Base-by-base conservation (phyloP, 139 green algal genomes). In the Chlorella sp. region DNA sequence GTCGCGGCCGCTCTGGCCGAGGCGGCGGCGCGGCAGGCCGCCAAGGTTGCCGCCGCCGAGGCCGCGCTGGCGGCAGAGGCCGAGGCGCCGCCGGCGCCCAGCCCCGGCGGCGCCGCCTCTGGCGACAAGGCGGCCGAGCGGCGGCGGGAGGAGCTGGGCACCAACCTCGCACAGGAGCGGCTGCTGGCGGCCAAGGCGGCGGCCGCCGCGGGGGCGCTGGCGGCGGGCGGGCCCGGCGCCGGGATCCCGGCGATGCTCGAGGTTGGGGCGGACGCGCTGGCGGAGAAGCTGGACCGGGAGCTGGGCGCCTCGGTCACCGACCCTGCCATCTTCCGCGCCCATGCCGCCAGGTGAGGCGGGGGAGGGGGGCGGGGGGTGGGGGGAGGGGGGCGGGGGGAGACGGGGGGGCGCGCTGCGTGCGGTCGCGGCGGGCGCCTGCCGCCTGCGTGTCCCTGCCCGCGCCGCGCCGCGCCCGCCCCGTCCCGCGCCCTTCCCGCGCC, bases 321-420 rank as follows among this genome's bases (percentile, higher is more conserved):
- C 82, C 76, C 79, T 1, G 69, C 81, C 19, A 95, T 99, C 48
- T 98, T 93, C 81, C 61, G 82, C 46, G 78, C 77, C 2, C 95
- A 99, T 80, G 95, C 94, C 33, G 88, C 88, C 40, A 91, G 90
- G 59, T 97, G 93, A 77, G 93, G 95, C 82, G 79, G 90, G 60
- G n/a, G n/a, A n/a, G n/a, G n/a, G n/a, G n/a, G n/a, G n/a, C n/a
- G n/a, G n/a, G n/a, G n/a, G n/a, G n/a, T n/a, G n/a, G n/a, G n/a
- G n/a, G n/a, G n/a, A n/a, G n/a, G n/a, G n/a, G n/a, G n/a, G n/a
- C n/a, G n/a, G n/a, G n/a, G n/a, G n/a, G n/a, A n/a, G n/a, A n/a
- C n/a, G n/a, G n/a, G n/a, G n/a, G n/a, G n/a, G n/a, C n/a, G n/a
- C n/a, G n/a, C n/a, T n/a, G n/a, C n/a, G n/a, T n/a, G n/a, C n/a